Base-by-base conservation (phyloP, 2,329 filamentous ascomycete species). In the Fusarium sp. region DNA sequence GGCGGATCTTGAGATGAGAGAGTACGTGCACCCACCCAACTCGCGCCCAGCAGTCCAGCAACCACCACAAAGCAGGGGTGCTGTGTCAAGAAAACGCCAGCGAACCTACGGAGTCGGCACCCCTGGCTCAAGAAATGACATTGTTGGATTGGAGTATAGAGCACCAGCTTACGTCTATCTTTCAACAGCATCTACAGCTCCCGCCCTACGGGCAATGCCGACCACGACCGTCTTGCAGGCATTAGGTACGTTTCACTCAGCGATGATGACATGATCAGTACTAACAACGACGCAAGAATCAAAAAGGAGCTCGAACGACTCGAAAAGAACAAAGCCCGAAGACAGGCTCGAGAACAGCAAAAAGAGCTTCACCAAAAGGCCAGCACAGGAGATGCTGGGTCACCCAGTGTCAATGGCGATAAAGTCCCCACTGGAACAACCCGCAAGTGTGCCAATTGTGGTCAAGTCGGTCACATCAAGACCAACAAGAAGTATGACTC, bases 381-480 rank as follows among this genome's bases (percentile, higher is more conserved):
- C 47, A 79, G 76, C 63, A 71, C 76, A 41, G 82, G 80, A 50
- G 85, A 84, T 50, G 83, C 84, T 35, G 83, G 78, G 47, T 88
- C 86, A 29, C 86, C 86, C 24, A 85, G 85, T 62, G 74, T 77
- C 29, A 70, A 64, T 57, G 76, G 76, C 24, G 86, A 86, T 76
- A 87, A 88, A 76, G 82, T 85, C 74, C 83, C 84, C 63, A 86
- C 83, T 47, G 89, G 91, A 65, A 97, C 93, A 58, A 91, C 91
- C 33, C 88, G 97, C 75, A 98, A 98, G 83, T 99, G 96, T 82
- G 96, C 96, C 71, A 98, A 98, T 80, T 99, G 96, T 82, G 96
- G 96, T 50, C 92, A 96, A 79, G 92, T 97, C 56, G 96, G 96
- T 31, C 96, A 99, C 77, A 99, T 99, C 85, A 98, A 98, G 82